These are phyloP conservation scores for Geotrichum macrosporum DNA, from an alignment of 1,139 yeast genomes.

Conservation along the genomic window DNA sequence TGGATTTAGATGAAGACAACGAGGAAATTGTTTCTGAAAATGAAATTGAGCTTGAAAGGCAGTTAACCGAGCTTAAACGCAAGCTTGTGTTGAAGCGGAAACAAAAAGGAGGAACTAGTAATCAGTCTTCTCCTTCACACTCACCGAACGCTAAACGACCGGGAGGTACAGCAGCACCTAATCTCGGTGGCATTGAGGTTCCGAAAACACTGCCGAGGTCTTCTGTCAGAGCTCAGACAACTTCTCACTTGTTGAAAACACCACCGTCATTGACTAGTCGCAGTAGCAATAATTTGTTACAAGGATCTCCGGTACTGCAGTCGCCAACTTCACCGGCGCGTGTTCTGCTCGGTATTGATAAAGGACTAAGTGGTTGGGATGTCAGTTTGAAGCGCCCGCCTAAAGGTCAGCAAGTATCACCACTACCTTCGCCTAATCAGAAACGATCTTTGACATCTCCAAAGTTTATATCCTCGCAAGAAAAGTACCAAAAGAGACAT, in stretches of 20 bases:
- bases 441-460: not conserved
- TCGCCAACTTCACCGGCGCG: constrained; percentile 20
- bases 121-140: constrained; percentile 2
- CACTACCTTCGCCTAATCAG: constrained; percentile 9
- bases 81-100: constrained; percentile 4
- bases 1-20: not conserved
- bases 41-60: constrained; percentile 12
- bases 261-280: constrained; percentile 8
- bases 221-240: too few species aligned
- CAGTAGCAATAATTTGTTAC: not conserved
- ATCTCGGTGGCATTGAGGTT: not conserved
- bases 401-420: constrained; percentile 10
- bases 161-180: not conserved
- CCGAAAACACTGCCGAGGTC: constrained; percentile 8
- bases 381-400: constrained; percentile 20
- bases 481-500: not conserved
- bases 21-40: constrained; percentile 11
- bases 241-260: too few species aligned
- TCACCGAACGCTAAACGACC: not conserved
- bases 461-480: not conserved
- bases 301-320: not conserved
- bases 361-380: constrained; percentile 20
- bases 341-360: constrained; percentile 18
- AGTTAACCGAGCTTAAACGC: constrained; percentile 8
- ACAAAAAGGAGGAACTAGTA: not conserved